Percentiles rank a stretch among this genome's conserved stretches.
These are phyloP conservation scores for Magnaporthales sp. DNA, from an alignment of 2,329 filamentous ascomycete genomes.

Conservation along the genomic window DNA sequence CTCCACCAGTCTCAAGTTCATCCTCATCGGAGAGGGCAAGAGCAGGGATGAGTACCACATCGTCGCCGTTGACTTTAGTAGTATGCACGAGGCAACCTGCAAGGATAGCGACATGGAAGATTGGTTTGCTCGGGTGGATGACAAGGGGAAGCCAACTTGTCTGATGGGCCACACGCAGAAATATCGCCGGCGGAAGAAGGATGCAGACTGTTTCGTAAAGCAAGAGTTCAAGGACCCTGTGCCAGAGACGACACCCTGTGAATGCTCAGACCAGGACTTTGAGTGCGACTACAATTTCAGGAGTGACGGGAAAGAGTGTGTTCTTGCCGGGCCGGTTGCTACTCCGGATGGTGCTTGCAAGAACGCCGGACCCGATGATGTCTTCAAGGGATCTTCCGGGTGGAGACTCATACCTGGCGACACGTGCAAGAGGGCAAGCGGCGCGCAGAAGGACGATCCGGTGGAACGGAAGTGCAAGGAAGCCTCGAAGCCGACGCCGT, in stretches of 20 bases:
- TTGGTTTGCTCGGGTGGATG: conserved; percentile 78
- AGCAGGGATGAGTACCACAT: conserved; percentile 45
- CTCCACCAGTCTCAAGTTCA: conserved; percentile 85
- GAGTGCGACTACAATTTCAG: conserved; percentile 95
- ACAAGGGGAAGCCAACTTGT: conserved; percentile 73
- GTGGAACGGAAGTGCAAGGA: conserved; percentile 72
- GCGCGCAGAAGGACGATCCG: conserved; percentile 59
- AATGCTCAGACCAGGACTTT: conserved; percentile 77
- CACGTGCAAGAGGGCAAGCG: conserved; percentile 53
- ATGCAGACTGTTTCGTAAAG: conserved; percentile 82
- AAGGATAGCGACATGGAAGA: conserved; percentile 70
- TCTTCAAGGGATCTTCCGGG: conserved; percentile 77
- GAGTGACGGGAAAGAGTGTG: conserved; percentile 60
- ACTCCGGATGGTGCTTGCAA: conserved; percentile 69
- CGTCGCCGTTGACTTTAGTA: conserved; percentile 75
- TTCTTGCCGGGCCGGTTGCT: conserved; percentile 50
- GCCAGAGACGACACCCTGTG: conserved; percentile 63
- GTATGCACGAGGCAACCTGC: conserved; percentile 73
- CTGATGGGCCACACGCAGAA: conserved; percentile 94
- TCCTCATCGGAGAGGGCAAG: conserved; percentile 59
- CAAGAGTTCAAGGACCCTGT: conserved; percentile 73
- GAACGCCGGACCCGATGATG: conserved; percentile 52
- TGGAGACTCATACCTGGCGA: conserved; percentile 88
- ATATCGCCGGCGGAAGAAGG: conserved; percentile 76
- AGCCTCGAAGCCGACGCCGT: conserved; percentile 33